These are phyloP conservation scores for Sarocladiaceae sp. DNA, from an alignment of 2,329 filamentous ascomycete genomes.

Conservation along the genomic window DNA sequence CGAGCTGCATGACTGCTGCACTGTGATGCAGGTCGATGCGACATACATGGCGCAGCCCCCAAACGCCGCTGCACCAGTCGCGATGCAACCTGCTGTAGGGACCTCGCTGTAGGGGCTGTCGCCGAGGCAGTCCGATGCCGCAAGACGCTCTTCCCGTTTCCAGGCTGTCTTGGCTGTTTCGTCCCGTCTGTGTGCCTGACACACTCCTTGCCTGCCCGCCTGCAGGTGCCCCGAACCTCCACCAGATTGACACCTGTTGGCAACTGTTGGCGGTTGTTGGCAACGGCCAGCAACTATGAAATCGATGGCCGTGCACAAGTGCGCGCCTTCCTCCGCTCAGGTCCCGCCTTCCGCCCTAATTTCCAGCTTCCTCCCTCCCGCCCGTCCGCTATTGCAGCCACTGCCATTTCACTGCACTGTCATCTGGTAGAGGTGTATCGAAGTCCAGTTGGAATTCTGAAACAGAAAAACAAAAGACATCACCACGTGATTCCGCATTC, in stretches of 20 bases:
- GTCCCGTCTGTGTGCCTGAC: not conserved
- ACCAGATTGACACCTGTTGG: not conserved
- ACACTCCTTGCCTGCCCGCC: not conserved
- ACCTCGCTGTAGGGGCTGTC: no score
- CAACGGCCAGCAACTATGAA: not conserved
- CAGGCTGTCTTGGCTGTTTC: slow-evolving; percentile 7
- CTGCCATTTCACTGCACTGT: not conserved
- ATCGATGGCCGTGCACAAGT: no score
- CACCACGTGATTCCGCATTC: not conserved
- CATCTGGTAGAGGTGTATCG: no score
- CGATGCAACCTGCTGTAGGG: no score
- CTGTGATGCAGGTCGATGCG: not conserved
- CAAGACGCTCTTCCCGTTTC: not conserved
- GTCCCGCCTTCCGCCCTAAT: slow-evolving; percentile 8
- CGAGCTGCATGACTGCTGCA: not conserved
- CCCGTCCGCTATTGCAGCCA: slow-evolving; percentile 7
- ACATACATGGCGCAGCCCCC: no score
- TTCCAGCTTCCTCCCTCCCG: slow-evolving; percentile 5
- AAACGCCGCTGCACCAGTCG: no score
- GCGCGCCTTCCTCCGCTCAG: not conserved
- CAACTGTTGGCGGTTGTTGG: not conserved
- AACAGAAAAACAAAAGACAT: not conserved
- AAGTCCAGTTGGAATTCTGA: not conserved
- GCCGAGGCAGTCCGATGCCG: no score
- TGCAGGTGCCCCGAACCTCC: no score